A percentile compares a stretch with the other conserved stretches of the same genome.
Conservation (phyloP, 139 green algal genomes). For the Eudorina sp. region DNA sequence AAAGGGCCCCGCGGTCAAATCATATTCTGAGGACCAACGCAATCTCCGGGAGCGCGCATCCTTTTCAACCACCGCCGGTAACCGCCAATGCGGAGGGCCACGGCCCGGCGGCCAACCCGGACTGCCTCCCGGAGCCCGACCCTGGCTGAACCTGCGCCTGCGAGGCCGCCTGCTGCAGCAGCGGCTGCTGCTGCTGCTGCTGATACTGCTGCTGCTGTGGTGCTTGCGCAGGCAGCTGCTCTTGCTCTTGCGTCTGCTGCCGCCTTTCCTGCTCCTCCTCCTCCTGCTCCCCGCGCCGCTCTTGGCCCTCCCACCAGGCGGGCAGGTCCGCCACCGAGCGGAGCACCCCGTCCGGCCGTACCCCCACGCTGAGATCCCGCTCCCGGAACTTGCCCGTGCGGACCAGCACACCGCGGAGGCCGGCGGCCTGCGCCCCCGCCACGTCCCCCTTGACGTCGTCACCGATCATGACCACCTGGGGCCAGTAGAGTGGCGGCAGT, state of each 20-base stretch:
- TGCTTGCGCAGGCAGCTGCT: too few relatives aligned
- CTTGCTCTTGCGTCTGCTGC: too few relatives aligned
- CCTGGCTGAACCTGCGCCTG: not conserved
- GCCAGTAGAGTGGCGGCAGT: not conserved
- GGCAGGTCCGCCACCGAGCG: not conserved
- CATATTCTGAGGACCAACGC: too few relatives aligned
- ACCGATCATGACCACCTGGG: conserved; percentile 55
- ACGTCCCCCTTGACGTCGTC: conserved; percentile 70
- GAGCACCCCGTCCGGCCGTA: conserved; percentile 3
- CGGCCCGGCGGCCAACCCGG: too few relatives aligned
- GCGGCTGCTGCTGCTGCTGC: not conserved
- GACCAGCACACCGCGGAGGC: conserved; percentile 58
- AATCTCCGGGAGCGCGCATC: too few relatives aligned
- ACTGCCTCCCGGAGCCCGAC: too few relatives aligned
- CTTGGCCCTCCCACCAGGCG: conserved; percentile 16
- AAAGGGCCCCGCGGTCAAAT: too few relatives aligned
- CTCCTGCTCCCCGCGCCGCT: not conserved
- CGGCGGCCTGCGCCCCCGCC: conserved; percentile 54
- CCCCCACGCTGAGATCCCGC: not conserved
- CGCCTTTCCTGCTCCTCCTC: not conserved
- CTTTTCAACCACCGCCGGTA: too few relatives aligned
- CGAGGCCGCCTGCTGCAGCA: not conserved
- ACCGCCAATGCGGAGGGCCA: too few relatives aligned
- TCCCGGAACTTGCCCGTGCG: conserved; percentile 28
- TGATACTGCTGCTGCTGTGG: not conserved